Evolutionary conservation across 2,329 filamentous ascomycete genomes (phyloP), one percentile per base, ranked within the genome.

Genomic region (Herpomyces periplanetae): DNA sequence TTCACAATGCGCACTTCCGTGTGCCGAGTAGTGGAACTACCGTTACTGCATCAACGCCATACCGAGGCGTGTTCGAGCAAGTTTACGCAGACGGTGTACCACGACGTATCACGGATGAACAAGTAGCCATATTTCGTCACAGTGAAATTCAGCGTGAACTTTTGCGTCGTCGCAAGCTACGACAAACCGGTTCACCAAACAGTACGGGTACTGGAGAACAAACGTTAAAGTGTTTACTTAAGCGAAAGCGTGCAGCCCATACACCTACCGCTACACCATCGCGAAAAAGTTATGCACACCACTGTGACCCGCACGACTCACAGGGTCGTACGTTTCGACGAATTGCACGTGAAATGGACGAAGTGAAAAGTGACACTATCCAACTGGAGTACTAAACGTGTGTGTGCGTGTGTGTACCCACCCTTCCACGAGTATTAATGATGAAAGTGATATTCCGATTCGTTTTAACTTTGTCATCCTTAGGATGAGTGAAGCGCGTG

Each of bases 41-140:
- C n/a, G n/a, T n/a, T n/a, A n/a, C n/a, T n/a, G n/a, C n/a, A n/a
- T n/a, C n/a, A n/a, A n/a, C n/a, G n/a, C n/a, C n/a, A n/a, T n/a
- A n/a, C n/a, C n/a, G n/a, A n/a, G n/a, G n/a, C n/a, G n/a, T n/a
- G n/a, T n/a, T n/a, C n/a, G n/a, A n/a, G n/a, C n/a, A n/a, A n/a
- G n/a, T n/a, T n/a, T 91, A 91, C 28, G 39, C 51, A 1, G 73
- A 91, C 31, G 73, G 75, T 3, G 54, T 58, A 24, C 80, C 80
- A 34, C 61, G 75, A 15, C 87, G 71, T 8, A 45, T 91, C 29
- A 88, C 73, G 5, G 66, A 88, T 31, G 65, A 71, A 28, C 66
- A 88, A 41, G 68, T 88, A 28, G 54, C 55, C 20, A 75, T 87
- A 24, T 88, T 88, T 34, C 51, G 73, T 24, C 68, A 84, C 33